These are phyloP conservation scores for Solanum bulbocastanum DNA, from an alignment of 257 asterid species.

Conservation along the genomic window DNA sequence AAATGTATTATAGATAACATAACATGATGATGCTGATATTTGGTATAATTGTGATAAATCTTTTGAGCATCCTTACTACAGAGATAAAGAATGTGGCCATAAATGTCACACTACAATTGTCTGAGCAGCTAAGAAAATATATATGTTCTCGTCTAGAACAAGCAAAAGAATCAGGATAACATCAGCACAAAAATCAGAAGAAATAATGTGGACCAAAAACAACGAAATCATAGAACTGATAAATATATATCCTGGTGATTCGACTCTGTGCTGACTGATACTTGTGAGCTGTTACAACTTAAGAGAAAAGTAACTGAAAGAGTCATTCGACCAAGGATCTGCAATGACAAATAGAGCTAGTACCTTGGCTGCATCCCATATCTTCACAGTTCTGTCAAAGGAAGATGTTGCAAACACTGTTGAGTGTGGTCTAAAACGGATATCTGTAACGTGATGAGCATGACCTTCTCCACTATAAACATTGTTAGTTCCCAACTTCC, in stretches of 20 bases:
- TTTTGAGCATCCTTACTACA: neutral
- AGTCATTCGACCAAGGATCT: neutral
- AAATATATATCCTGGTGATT: neutral
- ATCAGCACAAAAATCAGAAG: neutral
- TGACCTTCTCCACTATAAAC: slow-evolving; percentile 9
- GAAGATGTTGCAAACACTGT: slow-evolving; percentile 39
- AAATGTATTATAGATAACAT: neutral
- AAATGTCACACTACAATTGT: neutral
- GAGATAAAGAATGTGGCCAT: neutral
- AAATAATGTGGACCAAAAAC: neutral
- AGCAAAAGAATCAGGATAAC: neutral
- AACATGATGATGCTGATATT: neutral
- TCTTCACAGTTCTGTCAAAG: slow-evolving; percentile 25
- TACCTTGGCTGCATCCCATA: slow-evolving; percentile 43
- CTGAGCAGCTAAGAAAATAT: neutral
- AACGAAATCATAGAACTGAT: neutral
- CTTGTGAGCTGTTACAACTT: neutral
- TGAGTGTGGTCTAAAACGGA: slow-evolving; percentile 35
- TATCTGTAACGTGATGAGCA: slow-evolving; percentile 27
- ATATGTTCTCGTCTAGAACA: neutral
- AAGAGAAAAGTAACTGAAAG: neutral
- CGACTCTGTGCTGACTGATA: neutral
- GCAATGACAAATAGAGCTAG: neutral
- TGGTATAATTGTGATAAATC: neutral
- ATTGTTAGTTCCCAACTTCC: slow-evolving; percentile 10